Percentiles rank a stretch among this genome's conserved stretches.
These are phyloP conservation scores for Hymenoscyphus occultus DNA, from an alignment of 2,329 filamentous ascomycete genomes.

Conservation along the genomic window DNA sequence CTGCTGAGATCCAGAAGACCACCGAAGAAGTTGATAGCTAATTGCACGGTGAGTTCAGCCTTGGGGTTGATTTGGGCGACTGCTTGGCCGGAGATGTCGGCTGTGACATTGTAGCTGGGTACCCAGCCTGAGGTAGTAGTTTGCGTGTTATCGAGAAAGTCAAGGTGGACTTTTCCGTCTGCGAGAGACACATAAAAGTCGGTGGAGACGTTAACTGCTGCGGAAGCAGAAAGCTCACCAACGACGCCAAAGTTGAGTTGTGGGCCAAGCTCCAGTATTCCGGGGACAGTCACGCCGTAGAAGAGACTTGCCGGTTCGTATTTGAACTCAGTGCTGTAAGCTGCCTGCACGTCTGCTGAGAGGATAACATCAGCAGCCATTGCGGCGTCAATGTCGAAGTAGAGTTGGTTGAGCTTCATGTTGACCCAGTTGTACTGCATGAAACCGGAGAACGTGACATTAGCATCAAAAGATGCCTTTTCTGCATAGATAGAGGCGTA, in stretches of 20 bases:
- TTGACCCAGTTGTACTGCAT: slow-evolving; percentile 42
- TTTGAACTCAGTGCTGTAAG: slow-evolving; percentile 37
- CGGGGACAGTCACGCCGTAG: slow-evolving; percentile 42
- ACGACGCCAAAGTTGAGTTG: slow-evolving; percentile 40
- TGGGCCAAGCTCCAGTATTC: slow-evolving; percentile 41
- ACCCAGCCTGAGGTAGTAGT: slow-evolving; percentile 38
- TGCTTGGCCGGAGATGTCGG: slow-evolving; percentile 37
- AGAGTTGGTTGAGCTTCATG: slow-evolving; percentile 38
- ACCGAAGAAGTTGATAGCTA: slow-evolving; percentile 39
- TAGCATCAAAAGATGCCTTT: slow-evolving; percentile 37
- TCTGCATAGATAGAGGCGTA: slow-evolving; percentile 40
- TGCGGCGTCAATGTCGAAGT: slow-evolving; percentile 43
- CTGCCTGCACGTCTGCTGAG: slow-evolving; percentile 37
- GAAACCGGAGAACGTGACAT: slow-evolving; percentile 42
- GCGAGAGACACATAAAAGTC: slow-evolving; percentile 37
- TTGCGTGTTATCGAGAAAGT: slow-evolving; percentile 36
- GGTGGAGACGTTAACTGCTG: slow-evolving; percentile 35
- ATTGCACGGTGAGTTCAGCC: slow-evolving; percentile 40
- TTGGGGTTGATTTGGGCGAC: slow-evolving; percentile 37
- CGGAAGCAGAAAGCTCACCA: slow-evolving; percentile 38
- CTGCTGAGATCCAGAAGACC: slow-evolving; percentile 39
- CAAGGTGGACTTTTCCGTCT: slow-evolving; percentile 41
- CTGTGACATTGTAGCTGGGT: slow-evolving; percentile 38
- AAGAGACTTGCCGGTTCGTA: slow-evolving; percentile 40
- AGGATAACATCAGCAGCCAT: slow-evolving; percentile 40